phyloP scores from a whole-genome alignment of 352 stramenopile genomes.

The Pythium dissotocum region DNA sequence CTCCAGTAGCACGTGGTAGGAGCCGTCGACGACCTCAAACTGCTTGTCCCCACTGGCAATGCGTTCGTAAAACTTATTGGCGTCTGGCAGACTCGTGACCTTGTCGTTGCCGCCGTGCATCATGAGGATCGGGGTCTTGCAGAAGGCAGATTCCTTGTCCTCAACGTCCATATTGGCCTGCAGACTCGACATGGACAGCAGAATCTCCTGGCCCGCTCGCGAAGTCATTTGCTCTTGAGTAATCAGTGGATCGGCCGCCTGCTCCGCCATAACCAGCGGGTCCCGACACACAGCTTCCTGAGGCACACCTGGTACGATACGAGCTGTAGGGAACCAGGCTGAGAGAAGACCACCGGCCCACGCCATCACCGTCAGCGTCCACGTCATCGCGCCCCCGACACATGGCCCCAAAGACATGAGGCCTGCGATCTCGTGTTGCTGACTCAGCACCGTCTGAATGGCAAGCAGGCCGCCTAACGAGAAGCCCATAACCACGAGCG shows the following conservation, averaged over 20 bases:
- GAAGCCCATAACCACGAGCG: slow-evolving; percentile 26
- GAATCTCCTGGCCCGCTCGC: slow-evolving; percentile 21
- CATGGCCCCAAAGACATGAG: slow-evolving; percentile 23
- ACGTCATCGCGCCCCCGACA: slow-evolving; percentile 21
- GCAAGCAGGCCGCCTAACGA: slow-evolving; percentile 23
- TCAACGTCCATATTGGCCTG: slow-evolving; percentile 18
- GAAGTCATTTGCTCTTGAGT: slow-evolving; percentile 18
- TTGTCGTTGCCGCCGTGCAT: slow-evolving; percentile 24
- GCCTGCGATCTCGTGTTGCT: slow-evolving; percentile 23
- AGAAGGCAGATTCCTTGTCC: slow-evolving; percentile 5
- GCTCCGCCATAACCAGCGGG: slow-evolving; percentile 15
- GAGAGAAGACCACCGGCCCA: not conserved
- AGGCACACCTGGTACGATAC: slow-evolving; percentile 24
- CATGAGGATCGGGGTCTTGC: slow-evolving; percentile 16
- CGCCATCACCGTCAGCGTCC: slow-evolving; percentile 5
- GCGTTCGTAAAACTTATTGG: slow-evolving; percentile 43
- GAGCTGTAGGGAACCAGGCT: slow-evolving; percentile 1
- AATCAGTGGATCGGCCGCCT: slow-evolving; percentile 23
- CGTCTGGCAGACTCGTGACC: slow-evolving; percentile 33
- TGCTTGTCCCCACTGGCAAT: slow-evolving; percentile 51
- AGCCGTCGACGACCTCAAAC: slow-evolving; percentile 48
- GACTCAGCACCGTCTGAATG: slow-evolving; percentile 27
- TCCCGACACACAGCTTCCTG: slow-evolving; percentile 16
- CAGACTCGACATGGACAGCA: slow-evolving; percentile 22
- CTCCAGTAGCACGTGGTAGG: slow-evolving; percentile 60